Evolutionary conservation across 768 basidiomycete genomes (phyloP).

Genomic region (Tylopilus intermedius): DNA sequence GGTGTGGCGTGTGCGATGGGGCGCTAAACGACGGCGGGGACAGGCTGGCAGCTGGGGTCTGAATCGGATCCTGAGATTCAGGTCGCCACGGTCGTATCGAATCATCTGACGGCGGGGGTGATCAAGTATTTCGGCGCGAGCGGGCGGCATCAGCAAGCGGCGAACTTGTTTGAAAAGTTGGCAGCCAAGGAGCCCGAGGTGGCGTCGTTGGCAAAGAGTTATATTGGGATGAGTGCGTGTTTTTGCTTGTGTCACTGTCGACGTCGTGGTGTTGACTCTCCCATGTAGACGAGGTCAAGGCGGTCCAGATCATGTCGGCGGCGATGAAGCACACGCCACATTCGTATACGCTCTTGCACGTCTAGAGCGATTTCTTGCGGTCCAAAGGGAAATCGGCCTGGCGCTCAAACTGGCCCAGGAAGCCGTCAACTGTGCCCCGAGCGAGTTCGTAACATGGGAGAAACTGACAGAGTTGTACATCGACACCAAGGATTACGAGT

Average conservation of each 20-base stretch:
- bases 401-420: conserved; percentile 87
- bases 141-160: conserved; percentile 79
- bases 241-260: background rate
- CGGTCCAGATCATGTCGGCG: conserved; percentile 81
- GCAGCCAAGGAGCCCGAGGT: conserved; percentile 85
- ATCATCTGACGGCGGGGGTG: conserved; percentile 46
- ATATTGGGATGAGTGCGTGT: conserved; percentile 93
- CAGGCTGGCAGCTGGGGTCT: conserved; percentile 97
- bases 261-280: background rate
- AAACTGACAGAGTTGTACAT: conserved; percentile 95
- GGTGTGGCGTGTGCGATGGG: too few relatives aligned
- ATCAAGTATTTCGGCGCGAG: conserved; percentile 95
- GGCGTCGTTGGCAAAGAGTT: conserved; percentile 79
- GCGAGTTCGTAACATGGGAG: conserved; percentile 99
- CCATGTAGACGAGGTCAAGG: conserved; percentile 70
- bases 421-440: conserved; percentile 96
- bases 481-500: conserved; percentile 81
- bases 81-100: conserved; percentile 93
- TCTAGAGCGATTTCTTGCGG: conserved; percentile 89
- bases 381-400: conserved; percentile 80
- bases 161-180: conserved; percentile 92
- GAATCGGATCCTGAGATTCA: conserved; percentile 87
- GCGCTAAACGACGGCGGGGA: background rate
- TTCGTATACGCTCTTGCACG: conserved; percentile 90
- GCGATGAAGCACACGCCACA: conserved; percentile 73